These are phyloP conservation scores for Pelargonium myrrhifolium DNA, from an alignment of 441 rosid genomes.

Conservation along the genomic window DNA sequence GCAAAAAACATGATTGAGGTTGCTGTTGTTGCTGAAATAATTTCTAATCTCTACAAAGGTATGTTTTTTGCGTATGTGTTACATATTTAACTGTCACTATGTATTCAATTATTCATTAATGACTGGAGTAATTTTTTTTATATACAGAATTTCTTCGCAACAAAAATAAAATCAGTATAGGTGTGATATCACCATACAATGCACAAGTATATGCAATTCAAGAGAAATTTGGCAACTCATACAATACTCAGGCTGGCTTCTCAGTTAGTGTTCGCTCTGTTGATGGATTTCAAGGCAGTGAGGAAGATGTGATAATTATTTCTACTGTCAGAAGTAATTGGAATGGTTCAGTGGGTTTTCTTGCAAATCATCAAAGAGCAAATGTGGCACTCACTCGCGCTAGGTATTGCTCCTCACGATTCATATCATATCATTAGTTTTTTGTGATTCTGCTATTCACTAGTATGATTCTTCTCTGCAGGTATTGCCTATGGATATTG, in stretches of 20 bases:
- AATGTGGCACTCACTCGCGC: slow-evolving; percentile 37
- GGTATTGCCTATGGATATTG: slow-evolving; percentile 38
- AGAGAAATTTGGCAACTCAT: slow-evolving; percentile 19
- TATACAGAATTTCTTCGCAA: slow-evolving; percentile 19
- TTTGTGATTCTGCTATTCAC: not conserved
- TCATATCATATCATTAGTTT: not conserved
- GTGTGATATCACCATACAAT: slow-evolving; percentile 33
- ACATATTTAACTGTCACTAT: not conserved
- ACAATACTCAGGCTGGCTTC: slow-evolving; percentile 16
- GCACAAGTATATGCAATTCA: slow-evolving; percentile 33
- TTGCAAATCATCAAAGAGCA: slow-evolving; percentile 19
- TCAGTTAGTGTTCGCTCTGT: slow-evolving; percentile 24
- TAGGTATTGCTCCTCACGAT: slow-evolving; percentile 19
- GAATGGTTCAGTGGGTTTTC: slow-evolving; percentile 17
- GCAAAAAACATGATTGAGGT: slow-evolving; percentile 3
- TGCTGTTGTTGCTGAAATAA: slow-evolving; percentile 1
- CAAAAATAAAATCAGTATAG: slow-evolving; percentile 23
- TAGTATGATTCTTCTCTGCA: not conserved
- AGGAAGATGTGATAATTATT: slow-evolving; percentile 33
- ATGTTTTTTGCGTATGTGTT: not conserved
- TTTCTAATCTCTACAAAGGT: not conserved
- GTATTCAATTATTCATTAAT: not conserved
- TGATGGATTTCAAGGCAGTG: slow-evolving; percentile 37
- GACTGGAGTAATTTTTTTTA: not conserved
- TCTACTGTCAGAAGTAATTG: slow-evolving; percentile 30